phyloP scores from a whole-genome alignment of 257 asterid species.

The Solanum tarijense region DNA sequence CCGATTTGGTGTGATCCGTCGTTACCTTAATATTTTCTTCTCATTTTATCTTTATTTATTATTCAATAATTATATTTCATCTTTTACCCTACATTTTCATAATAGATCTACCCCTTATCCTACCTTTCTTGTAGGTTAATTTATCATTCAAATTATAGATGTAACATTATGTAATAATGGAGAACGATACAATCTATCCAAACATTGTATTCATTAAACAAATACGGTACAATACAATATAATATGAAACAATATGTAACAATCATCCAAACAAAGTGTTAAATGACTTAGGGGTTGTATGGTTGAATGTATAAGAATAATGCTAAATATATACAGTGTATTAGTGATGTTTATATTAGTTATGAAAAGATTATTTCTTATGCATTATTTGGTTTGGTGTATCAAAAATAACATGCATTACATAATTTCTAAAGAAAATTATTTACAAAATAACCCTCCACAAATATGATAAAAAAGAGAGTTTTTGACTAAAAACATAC shows the following conservation, averaged over 20 bases:
- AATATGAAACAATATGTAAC: no score
- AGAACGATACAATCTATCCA: not conserved
- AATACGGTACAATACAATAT: not conserved
- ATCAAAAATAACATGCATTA: not conserved
- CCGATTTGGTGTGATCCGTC: no score
- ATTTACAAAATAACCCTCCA: not conserved
- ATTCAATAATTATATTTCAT: no score
- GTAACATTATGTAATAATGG: no score
- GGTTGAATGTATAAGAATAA: not conserved
- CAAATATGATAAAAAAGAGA: not conserved
- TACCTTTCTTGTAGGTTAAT: not conserved
- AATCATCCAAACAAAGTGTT: not conserved
- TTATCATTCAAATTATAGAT: not conserved
- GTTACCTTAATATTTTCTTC: no score
- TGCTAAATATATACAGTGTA: not conserved
- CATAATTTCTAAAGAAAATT: not conserved
- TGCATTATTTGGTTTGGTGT: not conserved
- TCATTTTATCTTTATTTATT: no score
- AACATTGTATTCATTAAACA: no score
- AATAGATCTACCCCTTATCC: not conserved
- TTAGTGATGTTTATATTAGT: no score
- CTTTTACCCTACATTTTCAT: no score
- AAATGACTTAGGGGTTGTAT: not conserved
- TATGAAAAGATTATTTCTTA: not conserved
- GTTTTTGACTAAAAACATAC: no score